These are phyloP conservation scores for Suillus weaverae DNA, from an alignment of 768 basidiomycete genomes.

Conservation along the genomic window DNA sequence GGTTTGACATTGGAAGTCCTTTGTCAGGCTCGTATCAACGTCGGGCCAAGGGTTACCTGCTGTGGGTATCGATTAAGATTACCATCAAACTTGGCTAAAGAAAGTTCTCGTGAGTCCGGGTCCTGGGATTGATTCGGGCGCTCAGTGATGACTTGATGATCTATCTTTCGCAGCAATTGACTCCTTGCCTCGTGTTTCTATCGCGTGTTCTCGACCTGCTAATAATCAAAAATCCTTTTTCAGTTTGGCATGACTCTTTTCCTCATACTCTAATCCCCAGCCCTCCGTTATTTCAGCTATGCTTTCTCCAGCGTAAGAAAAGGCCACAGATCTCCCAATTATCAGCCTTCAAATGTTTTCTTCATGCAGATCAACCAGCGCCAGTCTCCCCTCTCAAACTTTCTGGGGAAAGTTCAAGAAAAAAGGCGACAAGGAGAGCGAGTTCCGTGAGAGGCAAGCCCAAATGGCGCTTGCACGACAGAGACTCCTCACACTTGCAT, in stretches of 20 bases:
- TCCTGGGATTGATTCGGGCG: background rate
- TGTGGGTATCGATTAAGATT: constrained; percentile 8
- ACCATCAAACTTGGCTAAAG: constrained; percentile 9
- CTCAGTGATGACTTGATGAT: constrained; percentile 4
- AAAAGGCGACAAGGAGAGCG: constrained; percentile 62
- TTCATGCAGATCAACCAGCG: constrained; percentile 60
- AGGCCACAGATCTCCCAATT: constrained; percentile 28
- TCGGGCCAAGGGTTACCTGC: constrained; percentile 10
- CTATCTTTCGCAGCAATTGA: constrained; percentile 6
- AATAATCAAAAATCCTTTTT: constrained; percentile 28
- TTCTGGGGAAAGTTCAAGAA: constrained; percentile 69
- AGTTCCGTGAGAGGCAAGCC: constrained; percentile 51
- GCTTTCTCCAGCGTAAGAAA: constrained; percentile 79
- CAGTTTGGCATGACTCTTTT: constrained; percentile 29
- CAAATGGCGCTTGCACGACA: constrained; percentile 73
- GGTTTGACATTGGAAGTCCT: background rate
- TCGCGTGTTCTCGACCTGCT: constrained; percentile 38
- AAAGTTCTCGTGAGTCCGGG: constrained; percentile 9
- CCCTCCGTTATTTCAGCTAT: constrained; percentile 40
- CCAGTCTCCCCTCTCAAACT: constrained; percentile 50
- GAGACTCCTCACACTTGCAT: constrained; percentile 77
- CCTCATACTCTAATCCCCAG: constrained; percentile 22
- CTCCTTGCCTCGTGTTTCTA: constrained; percentile 58
- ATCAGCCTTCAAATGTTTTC: constrained; percentile 35
- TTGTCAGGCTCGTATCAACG: constrained; percentile 1